Base-by-base conservation (phyloP, 73 alveolate species). In the Diophrys appendiculata region DNA sequence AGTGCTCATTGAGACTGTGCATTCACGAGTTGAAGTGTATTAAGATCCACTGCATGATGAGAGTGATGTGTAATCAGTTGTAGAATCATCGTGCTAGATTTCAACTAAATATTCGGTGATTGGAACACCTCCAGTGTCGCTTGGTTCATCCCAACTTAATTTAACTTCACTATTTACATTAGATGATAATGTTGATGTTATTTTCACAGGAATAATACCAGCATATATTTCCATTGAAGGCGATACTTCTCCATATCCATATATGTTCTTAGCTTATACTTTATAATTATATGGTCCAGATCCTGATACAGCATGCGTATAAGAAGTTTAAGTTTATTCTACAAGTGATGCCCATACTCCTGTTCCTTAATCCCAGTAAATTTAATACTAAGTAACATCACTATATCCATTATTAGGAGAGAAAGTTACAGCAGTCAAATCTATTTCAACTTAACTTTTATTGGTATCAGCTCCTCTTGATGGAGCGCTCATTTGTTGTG, bases 1-100 rank as follows among this genome's bases (percentile, higher is more conserved):
- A 23, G 54, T 79, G 2, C 79, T 43, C 84, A 79, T 77, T 3
- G 92, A 81, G 28, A 85, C 78, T 27, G 76, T 22, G 68, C 92
- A 85, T 29, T 33, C 2, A n/a, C 24, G 43, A 5, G 55, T 32
- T 18, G 65, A 34, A 29, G 71, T 67, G 30, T 71, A 27, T 22
- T 78, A 68, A n/a, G 88, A 33, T 0, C 92, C 92, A 23, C 32
- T 35, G 52, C 85, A 77, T 28, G 29, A 64, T 0, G 69, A 3
- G 23, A 76, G 54, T 2, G 29, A 33, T 43, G 60, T 43, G 60
- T 11, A 43, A 43, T n/a, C n/a, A n/a, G n/a, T n/a, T n/a, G 60
- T 43, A 11, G n/a, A 5, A 43, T 43, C 60, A 11, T 43, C 18
- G 5, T 43, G 60, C 18, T 43, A 11, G 60, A 43, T 5, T 43